A percentile compares a stretch with the other conserved stretches of the same genome.
Conservation (phyloP, 306 rosid species). For the Medicago ruthenica region DNA sequence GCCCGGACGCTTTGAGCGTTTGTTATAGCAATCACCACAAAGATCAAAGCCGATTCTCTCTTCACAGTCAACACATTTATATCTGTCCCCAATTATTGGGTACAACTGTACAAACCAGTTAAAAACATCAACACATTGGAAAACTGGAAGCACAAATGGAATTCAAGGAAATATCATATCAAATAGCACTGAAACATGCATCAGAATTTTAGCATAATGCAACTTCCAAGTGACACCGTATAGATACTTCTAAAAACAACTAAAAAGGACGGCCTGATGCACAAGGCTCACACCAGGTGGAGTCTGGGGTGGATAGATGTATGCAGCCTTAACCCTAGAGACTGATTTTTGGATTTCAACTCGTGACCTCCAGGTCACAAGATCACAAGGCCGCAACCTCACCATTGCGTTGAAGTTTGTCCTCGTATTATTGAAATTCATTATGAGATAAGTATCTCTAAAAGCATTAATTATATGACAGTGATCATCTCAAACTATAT, state of each 20-base stretch:
- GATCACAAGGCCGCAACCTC: neutral
- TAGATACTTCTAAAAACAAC: conserved; percentile 1
- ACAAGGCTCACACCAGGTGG: neutral
- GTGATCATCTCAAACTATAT: conserved; percentile 36
- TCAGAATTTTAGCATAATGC: conserved; percentile 16
- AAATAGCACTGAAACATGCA: conserved; percentile 1
- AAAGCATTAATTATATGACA: neutral
- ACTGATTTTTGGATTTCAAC: neutral
- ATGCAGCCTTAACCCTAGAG: neutral
- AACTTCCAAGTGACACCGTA: conserved; percentile 5
- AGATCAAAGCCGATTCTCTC: conserved; percentile 80
- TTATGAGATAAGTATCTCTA: conserved; percentile 19
- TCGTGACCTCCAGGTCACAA: neutral
- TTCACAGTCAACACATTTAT: conserved; percentile 71
- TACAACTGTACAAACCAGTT: conserved; percentile 51
- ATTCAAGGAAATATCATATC: conserved; percentile 31
- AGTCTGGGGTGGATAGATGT: neutral
- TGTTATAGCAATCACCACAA: conserved; percentile 72
- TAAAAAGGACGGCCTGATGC: neutral
- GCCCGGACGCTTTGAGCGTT: conserved; percentile 76
- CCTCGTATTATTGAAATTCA: neutral
- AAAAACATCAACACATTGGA: conserved; percentile 22
- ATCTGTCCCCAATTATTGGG: conserved; percentile 84
- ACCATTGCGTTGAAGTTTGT: neutral
- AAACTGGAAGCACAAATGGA: conserved; percentile 17